phyloP scores from a whole-genome alignment of 345 rosid species.

The Hibiscus trionum region DNA sequence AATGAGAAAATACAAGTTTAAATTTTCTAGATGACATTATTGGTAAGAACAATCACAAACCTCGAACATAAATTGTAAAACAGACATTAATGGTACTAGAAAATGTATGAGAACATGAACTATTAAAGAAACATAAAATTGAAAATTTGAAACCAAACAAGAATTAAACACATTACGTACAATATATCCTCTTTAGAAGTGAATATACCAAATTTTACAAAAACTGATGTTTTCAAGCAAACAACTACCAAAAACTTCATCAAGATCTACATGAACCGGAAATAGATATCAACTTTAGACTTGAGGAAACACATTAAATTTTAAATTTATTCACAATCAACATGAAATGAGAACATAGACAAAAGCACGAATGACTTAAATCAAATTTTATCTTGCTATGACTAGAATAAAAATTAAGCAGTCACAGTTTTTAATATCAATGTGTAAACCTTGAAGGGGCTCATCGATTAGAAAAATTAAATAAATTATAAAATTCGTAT shows the following conservation, averaged over 20 bases:
- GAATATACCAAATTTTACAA: neutral
- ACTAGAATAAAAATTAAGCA: neutral
- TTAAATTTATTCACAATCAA: neutral
- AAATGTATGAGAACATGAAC: neutral
- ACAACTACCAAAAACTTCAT: neutral
- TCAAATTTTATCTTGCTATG: neutral
- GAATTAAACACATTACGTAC: neutral
- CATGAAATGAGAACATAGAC: neutral
- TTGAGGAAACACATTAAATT: neutral
- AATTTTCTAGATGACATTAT: no score
- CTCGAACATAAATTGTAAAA: no score
- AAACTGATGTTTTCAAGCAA: neutral
- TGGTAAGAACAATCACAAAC: no score
- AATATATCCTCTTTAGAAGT: neutral
- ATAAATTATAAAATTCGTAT: neutral
- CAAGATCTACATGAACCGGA: neutral
- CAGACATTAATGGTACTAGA: no score
- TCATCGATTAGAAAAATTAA: neutral
- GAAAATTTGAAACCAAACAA: neutral
- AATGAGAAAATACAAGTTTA: no score
- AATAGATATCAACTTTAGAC: neutral
- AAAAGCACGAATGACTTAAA: neutral
- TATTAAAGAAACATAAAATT: neutral
- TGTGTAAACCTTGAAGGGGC: neutral
- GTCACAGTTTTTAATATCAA: neutral